A percentile compares a stretch with the other conserved stretches of the same genome.
These are phyloP conservation scores for Sporisorium exsertum DNA, from an alignment of 1,284 basidiomycete species.

Conservation along the genomic window DNA sequence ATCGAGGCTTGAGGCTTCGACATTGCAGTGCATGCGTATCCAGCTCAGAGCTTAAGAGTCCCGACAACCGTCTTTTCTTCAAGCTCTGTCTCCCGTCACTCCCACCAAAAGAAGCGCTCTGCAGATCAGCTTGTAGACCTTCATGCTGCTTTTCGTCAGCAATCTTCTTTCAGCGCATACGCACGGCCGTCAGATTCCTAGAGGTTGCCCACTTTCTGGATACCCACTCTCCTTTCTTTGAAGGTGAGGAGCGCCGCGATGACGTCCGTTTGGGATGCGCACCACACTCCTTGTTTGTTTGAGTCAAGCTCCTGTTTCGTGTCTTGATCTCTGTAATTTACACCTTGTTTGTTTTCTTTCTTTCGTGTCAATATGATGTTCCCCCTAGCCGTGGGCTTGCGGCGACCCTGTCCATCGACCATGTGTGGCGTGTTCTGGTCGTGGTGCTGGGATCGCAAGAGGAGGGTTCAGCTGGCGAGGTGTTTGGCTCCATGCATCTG, in stretches of 20 bases:
- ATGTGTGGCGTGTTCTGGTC: neutral
- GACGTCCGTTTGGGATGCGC: slow-evolving; percentile 14
- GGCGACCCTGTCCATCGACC: slow-evolving; percentile 4
- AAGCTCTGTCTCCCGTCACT: neutral
- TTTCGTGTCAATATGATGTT: slow-evolving; percentile 37
- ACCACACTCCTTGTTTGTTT: slow-evolving; percentile 2
- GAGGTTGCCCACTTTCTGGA: slow-evolving; percentile 19
- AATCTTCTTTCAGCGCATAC: slow-evolving; percentile 5
- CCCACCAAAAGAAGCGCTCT: slow-evolving; percentile 33
- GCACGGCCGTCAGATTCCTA: neutral
- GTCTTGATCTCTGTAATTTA: slow-evolving; percentile 38
- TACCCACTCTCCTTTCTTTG: slow-evolving; percentile 25
- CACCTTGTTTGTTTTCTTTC: slow-evolving; percentile 15
- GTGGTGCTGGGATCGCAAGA: neutral
- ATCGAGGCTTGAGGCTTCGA: slow-evolving; percentile 29
- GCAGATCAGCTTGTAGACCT: slow-evolving; percentile 10
- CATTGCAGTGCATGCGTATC: neutral
- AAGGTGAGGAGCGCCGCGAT: slow-evolving; percentile 13
- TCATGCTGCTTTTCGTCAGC: slow-evolving; percentile 21
- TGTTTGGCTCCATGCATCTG: neutral
- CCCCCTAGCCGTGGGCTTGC: slow-evolving; percentile 40
- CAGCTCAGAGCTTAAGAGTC: neutral
- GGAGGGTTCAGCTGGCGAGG: neutral
- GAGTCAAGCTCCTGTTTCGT: slow-evolving; percentile 11
- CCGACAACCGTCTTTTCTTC: neutral